Conservation (phyloP, 2,329 filamentous ascomycete species). For the Fusarium staphyleae region DNA sequence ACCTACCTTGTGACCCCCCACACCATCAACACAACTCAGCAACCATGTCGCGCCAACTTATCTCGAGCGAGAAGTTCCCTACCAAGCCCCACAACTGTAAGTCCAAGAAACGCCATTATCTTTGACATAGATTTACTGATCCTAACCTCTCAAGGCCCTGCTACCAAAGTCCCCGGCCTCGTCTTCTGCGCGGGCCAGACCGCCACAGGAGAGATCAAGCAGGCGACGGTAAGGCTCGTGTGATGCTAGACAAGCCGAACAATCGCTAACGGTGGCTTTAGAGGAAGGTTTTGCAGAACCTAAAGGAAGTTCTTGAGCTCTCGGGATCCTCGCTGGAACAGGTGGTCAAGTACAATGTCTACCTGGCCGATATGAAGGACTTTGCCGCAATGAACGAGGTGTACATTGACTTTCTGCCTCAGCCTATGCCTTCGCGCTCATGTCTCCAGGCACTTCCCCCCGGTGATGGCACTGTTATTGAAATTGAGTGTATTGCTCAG, state of each 20-base stretch:
- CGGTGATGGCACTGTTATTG: conserved; percentile 51
- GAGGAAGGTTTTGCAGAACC: conserved; percentile 52
- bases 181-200: conserved; percentile 57
- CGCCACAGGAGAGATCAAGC: conserved; percentile 57
- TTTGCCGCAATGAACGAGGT: conserved; percentile 68
- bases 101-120: too few relatives aligned
- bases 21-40: too few relatives aligned
- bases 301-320: conserved; percentile 72
- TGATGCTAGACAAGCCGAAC: background rate
- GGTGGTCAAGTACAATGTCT: conserved; percentile 75
- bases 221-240: conserved; percentile 42
- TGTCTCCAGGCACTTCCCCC: conserved; percentile 51
- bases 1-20: too few relatives aligned
- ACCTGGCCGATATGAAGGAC: conserved; percentile 74
- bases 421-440: conserved; percentile 52
- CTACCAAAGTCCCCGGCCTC: conserved; percentile 53
- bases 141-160: conserved; percentile 47
- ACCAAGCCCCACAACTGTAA: conserved; percentile 56
- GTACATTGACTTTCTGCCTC: conserved; percentile 49
- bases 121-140: too few relatives aligned
- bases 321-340: conserved; percentile 68
- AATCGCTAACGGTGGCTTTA: background rate
- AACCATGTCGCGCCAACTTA: conserved; percentile 55
- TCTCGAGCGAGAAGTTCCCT: conserved; percentile 56
- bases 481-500: conserved; percentile 55